phyloP scores from a whole-genome alignment of 2,329 filamentous ascomycete genomes.

The Trichophaea hybrida region DNA sequence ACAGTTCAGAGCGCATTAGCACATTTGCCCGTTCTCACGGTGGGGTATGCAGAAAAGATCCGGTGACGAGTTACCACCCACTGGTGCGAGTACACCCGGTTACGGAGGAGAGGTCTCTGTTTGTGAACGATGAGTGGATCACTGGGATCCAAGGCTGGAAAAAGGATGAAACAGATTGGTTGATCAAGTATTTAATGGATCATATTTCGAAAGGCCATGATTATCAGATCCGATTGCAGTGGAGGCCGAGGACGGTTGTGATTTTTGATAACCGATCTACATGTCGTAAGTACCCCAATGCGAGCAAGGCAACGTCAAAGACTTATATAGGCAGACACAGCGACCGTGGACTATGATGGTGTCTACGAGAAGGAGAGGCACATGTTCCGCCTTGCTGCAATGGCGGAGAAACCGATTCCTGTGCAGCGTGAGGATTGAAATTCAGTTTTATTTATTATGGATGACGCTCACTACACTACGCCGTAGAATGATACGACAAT shows the following conservation, averaged over 20 bases:
- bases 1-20: conserved; percentile 71
- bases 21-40: conserved; percentile 51
- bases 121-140: conserved; percentile 55
- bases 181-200: conserved; percentile 64
- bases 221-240: conserved; percentile 60
- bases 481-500: not conserved
- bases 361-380: conserved; percentile 36
- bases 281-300: not conserved
- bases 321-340: conserved; percentile 32
- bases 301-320: not conserved
- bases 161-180: conserved; percentile 67
- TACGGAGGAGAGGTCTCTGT: conserved; percentile 73
- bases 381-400: conserved; percentile 38
- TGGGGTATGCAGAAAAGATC: conserved; percentile 59
- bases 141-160: conserved; percentile 51
- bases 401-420: conserved; percentile 39
- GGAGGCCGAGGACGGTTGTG: conserved; percentile 66
- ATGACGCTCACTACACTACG: not conserved
- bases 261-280: conserved; percentile 62
- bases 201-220: conserved; percentile 59
- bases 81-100: conserved; percentile 65
- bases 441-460: not conserved
- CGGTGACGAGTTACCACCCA: conserved; percentile 60
- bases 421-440: conserved; percentile 23
- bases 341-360: conserved; percentile 39